A percentile compares a stretch with the other conserved stretches of the same genome.
Conservation (phyloP, 2,329 filamentous ascomycete species). For the Paecilomyces variotii region DNA sequence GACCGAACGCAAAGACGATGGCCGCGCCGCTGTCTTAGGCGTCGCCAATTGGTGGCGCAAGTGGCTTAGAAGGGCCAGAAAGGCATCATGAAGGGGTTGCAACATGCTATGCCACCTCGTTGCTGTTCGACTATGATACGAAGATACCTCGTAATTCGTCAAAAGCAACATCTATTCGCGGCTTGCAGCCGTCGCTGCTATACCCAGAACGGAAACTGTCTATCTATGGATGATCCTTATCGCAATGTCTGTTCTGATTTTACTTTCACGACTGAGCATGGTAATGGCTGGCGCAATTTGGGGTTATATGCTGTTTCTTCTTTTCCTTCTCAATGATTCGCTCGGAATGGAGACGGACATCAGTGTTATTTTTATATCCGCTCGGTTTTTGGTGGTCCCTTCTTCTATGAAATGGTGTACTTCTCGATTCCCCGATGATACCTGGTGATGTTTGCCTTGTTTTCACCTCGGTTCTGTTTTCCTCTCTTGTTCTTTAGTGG, state of each 20-base stretch:
- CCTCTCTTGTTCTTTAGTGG: neutral
- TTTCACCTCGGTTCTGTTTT: neutral
- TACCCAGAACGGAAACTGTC: neutral
- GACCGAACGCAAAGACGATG: slow-evolving; percentile 53
- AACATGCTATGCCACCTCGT: neutral
- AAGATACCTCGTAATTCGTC: neutral
- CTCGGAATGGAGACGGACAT: neutral
- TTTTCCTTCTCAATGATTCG: no score
- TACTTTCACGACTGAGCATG: neutral
- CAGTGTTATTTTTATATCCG: neutral
- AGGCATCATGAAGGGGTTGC: slow-evolving; percentile 4
- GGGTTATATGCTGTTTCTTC: neutral
- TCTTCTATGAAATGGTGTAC: neutral
- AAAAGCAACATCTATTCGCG: neutral
- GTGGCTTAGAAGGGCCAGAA: slow-evolving; percentile 40
- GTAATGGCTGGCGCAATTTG: neutral
- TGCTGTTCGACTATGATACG: neutral
- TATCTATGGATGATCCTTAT: neutral
- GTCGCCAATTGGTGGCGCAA: slow-evolving; percentile 54
- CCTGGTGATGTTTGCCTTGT: neutral
- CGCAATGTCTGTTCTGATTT: neutral
- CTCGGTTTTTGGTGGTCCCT: neutral
- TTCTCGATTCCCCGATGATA: slow-evolving; percentile 5
- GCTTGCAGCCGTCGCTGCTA: neutral
- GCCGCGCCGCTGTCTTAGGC: slow-evolving; percentile 50